Evolutionary conservation across 495 filamentous ascomycete species (phyloP).

Genomic region (Podospora sp.): DNA sequence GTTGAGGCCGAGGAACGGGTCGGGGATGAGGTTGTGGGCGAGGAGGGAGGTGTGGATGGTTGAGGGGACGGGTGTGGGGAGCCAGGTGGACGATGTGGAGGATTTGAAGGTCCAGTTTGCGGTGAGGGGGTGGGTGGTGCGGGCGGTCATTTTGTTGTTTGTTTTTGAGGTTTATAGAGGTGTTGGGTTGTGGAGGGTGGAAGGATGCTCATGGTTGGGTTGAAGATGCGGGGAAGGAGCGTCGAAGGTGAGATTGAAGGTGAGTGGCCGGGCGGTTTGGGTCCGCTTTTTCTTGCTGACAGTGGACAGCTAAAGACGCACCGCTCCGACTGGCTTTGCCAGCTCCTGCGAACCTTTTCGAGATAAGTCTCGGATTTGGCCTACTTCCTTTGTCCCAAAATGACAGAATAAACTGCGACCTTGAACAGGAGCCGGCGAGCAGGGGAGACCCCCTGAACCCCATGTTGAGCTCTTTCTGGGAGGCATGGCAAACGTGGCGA

Average conservation of each 20-base stretch:
- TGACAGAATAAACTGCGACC: too few relatives aligned
- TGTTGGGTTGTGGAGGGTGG: not conserved
- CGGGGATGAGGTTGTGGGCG: conserved; percentile 46
- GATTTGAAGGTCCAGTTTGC: conserved; percentile 28
- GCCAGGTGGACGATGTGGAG: conserved; percentile 24
- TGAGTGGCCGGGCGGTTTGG: not conserved
- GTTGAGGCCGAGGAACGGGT: conserved; percentile 70
- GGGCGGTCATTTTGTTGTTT: not conserved
- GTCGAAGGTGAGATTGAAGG: not conserved
- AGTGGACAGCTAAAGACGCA: too few relatives aligned
- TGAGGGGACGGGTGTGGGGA: conserved; percentile 24
- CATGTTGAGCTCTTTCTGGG: too few relatives aligned
- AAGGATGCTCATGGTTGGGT: not conserved
- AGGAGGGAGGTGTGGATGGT: conserved; percentile 32
- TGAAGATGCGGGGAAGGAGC: not conserved
- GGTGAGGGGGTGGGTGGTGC: conserved; percentile 10
- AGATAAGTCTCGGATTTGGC: too few relatives aligned
- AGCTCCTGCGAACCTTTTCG: too few relatives aligned
- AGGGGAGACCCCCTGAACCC: too few relatives aligned
- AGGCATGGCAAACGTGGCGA: too few relatives aligned
- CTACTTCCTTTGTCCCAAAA: too few relatives aligned
- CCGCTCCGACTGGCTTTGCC: too few relatives aligned
- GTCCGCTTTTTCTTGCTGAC: not conserved
- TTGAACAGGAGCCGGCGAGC: too few relatives aligned
- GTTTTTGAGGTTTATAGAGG: not conserved